A percentile compares a stretch with the other conserved stretches of the same genome.
phyloP scores from a whole-genome alignment of 2,329 filamentous ascomycete genomes.

The Sarocladium strictum region DNA sequence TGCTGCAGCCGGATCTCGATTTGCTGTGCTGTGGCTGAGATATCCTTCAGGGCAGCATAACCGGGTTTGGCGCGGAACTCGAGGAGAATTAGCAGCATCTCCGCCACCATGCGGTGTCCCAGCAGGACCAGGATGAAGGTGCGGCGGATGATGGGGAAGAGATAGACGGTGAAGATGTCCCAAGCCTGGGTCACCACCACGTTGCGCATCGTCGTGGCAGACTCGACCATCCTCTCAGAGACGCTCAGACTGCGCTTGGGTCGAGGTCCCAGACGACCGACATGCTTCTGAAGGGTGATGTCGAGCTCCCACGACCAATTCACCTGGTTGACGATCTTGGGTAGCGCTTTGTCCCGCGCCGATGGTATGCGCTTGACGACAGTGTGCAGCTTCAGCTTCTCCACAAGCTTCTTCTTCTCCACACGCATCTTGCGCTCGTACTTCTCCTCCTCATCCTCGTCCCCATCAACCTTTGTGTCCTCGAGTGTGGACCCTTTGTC shows the following conservation, averaged over 20 bases:
- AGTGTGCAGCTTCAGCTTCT: conserved; percentile 85
- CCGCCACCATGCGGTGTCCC: conserved; percentile 72
- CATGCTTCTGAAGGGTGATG: conserved; percentile 80
- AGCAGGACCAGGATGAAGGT: conserved; percentile 75
- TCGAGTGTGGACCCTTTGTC: conserved; percentile 53
- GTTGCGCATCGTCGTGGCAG: conserved; percentile 79
- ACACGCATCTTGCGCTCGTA: conserved; percentile 53
- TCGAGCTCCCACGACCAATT: conserved; percentile 94
- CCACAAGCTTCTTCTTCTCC: conserved; percentile 61
- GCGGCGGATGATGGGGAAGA: conserved; percentile 69
- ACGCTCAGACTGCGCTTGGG: conserved; percentile 84
- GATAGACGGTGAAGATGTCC: conserved; percentile 65
- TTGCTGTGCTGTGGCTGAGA: conserved; percentile 94
- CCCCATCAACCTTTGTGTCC: conserved; percentile 33
- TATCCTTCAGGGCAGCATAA: conserved; percentile 83
- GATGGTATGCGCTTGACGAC: conserved; percentile 72
- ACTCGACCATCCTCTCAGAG: conserved; percentile 89
- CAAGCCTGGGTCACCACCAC: conserved; percentile 63
- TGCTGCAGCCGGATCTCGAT: conserved; percentile 95
- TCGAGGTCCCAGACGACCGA: conserved; percentile 74
- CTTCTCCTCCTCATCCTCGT: conserved; percentile 67
- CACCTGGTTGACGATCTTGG: conserved; percentile 82
- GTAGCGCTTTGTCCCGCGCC: conserved; percentile 74
- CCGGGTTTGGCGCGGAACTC: conserved; percentile 79
- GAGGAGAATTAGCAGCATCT: conserved; percentile 69